phyloP scores from a whole-genome alignment of 345 rosid genomes.

The Turnera subulata region DNA sequence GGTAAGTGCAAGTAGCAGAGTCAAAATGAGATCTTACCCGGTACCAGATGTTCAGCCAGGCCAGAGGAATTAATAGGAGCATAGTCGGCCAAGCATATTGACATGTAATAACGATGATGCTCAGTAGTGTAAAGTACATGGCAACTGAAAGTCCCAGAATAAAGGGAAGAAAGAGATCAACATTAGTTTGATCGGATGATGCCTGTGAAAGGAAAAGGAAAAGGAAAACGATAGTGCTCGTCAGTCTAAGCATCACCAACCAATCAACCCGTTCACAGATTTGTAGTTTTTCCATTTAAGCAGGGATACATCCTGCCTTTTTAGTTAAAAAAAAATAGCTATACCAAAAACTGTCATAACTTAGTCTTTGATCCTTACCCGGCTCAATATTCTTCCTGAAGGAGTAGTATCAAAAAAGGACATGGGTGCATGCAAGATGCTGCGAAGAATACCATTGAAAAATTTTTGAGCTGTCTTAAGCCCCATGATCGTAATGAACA shows the following conservation, averaged over 20 bases:
- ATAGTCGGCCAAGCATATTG: constrained; percentile 94
- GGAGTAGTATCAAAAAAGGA: constrained; percentile 97
- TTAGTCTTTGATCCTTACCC: constrained; percentile 45
- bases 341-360: too few species aligned
- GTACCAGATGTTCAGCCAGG: constrained; percentile 83
- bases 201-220: constrained; percentile 43
- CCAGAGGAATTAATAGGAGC: constrained; percentile 77
- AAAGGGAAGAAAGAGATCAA: constrained; percentile 76
- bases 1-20: too few species aligned
- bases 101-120: constrained; percentile 81
- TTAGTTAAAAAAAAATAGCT: too few species aligned
- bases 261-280: neutral
- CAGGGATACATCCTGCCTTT: neutral
- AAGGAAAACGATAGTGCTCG: neutral
- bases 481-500: constrained; percentile 55
- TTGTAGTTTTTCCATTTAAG: neutral
- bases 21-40: constrained; percentile 51
- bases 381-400: constrained; percentile 87
- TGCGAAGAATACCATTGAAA: constrained; percentile 65
- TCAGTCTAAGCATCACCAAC: constrained; percentile 12
- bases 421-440: constrained; percentile 96
- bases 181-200: constrained; percentile 76
- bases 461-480: constrained; percentile 79
- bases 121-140: constrained; percentile 66
- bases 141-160: constrained; percentile 45